Conservation (phyloP, 331 rosid genomes). For the Prunus yedoensis region DNA sequence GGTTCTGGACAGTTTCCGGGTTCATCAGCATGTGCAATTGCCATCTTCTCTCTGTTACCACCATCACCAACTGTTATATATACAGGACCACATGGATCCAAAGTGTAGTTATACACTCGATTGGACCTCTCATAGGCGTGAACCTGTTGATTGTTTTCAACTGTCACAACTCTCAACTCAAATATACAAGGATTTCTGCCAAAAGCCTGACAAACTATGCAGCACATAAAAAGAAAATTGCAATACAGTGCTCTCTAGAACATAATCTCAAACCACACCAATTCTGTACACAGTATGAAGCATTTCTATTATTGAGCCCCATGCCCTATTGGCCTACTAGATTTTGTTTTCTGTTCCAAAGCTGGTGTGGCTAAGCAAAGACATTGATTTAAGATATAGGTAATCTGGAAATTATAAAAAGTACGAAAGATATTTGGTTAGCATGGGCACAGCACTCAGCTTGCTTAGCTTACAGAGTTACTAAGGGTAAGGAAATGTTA, state of each 20-base stretch:
- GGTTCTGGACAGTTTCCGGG: conserved; percentile 92
- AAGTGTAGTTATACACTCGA: conserved; percentile 76
- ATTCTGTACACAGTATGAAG: background rate
- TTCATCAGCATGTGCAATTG: conserved; percentile 76
- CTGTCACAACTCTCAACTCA: background rate
- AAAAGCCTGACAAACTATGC: background rate
- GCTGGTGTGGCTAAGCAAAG: too few relatives aligned
- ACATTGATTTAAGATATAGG: background rate
- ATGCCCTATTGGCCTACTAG: background rate
- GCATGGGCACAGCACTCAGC: too few relatives aligned
- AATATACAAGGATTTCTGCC: background rate
- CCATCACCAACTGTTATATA: conserved; percentile 81
- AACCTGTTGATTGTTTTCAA: conserved; percentile 54
- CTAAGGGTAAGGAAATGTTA: too few relatives aligned
- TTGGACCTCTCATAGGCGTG: conserved; percentile 95
- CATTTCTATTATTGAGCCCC: background rate
- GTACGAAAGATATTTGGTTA: too few relatives aligned
- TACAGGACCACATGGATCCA: conserved; percentile 89
- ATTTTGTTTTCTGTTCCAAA: too few relatives aligned
- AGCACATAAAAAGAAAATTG: background rate
- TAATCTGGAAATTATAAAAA: background rate
- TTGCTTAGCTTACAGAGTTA: too few relatives aligned
- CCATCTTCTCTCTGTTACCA: conserved; percentile 89
- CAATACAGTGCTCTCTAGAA: too few relatives aligned
- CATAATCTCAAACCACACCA: too few relatives aligned